A percentile compares a stretch with the other conserved stretches of the same genome.
Conservation (phyloP, 352 stramenopile genomes). For the Globisporangium parvum region DNA sequence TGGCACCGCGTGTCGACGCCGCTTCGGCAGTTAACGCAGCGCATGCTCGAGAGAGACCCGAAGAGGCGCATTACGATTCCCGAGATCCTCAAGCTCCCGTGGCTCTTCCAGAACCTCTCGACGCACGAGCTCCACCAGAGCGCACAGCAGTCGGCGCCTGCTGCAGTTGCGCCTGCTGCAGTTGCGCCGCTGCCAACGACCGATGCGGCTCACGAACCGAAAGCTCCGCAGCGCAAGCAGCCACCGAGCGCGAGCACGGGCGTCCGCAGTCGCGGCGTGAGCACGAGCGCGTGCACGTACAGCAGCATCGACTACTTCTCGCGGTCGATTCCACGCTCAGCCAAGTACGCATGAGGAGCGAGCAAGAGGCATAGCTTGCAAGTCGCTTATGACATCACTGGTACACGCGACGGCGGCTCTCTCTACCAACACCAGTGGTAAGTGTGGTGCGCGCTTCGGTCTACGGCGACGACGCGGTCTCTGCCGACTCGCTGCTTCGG, state of each 20-base stretch:
- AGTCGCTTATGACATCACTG: background rate
- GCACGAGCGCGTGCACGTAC: constrained; percentile 6
- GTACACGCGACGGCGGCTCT: background rate
- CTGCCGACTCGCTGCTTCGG: constrained; percentile 7
- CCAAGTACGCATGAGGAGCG: constrained; percentile 9
- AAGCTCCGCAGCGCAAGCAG: background rate
- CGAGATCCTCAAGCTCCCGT: constrained; percentile 51
- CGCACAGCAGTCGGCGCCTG: background rate
- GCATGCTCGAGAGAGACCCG: constrained; percentile 54
- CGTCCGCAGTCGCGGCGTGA: background rate
- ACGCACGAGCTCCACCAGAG: constrained; percentile 6
- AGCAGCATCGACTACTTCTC: constrained; percentile 3
- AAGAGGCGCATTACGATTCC: constrained; percentile 33
- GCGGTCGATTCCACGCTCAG: constrained; percentile 1
- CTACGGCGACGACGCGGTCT: background rate
- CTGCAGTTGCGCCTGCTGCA: background rate
- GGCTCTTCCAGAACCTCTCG: constrained; percentile 31
- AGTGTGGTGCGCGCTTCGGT: background rate
- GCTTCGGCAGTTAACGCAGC: constrained; percentile 26
- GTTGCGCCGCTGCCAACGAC: background rate
- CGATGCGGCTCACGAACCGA: background rate
- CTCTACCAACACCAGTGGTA: background rate
- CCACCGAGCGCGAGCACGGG: background rate
- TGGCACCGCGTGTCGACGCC: constrained; percentile 32
- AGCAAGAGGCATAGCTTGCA: background rate